Evolutionary conservation across 306 rosid genomes (phyloP), one percentile per base, ranked within the genome.

Genomic region (Quercus aquifolioides): DNA sequence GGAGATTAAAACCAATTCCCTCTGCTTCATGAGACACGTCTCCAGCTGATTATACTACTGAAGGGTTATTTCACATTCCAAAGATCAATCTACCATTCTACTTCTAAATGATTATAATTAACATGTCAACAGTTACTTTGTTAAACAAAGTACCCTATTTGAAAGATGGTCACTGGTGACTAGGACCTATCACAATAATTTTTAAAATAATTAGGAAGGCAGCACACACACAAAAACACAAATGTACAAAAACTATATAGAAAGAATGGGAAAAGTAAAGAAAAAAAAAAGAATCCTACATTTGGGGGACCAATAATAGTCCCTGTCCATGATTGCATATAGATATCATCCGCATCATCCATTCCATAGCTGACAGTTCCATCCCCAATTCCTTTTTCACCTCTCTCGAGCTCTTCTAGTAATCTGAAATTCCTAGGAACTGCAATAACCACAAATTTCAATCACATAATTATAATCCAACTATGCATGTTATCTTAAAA

Each of bases 351-450:
- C 19, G 97, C 99, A 75, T 91, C 99, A 84, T 95, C 98, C 99
- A 95, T 95, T 78, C 99, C 99, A 80, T 95, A 95, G 85, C 99
- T 95, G 62, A 95, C 99, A 76, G 99, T 94, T 76, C 97, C 97
- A 92, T 94, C 97, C 70, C 99, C 97, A 41, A 94, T 94, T 81
- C 99, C 99, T 85, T 94, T 94, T 77, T 94, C 99, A 54, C 99
- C 99, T 86, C 99, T 90, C 85, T 95, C 99, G 69, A 95, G 99
- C 84, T 95, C 99, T 86, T 95, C 99, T 87, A 95, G 86, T 84
- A 95, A 91, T 88, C 93, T 90, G 83, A 95, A 95, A 86, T 76
- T 95, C 86, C 99, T 93, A 55, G 99, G 98, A 88, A 95, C 99
- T 93, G 87, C 83, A 71, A 79, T 58, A 5, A 49, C 80, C 58